phyloP scores from a whole-genome alignment of 805 yeast genomes.

The Barnettozyma sucrosica region DNA sequence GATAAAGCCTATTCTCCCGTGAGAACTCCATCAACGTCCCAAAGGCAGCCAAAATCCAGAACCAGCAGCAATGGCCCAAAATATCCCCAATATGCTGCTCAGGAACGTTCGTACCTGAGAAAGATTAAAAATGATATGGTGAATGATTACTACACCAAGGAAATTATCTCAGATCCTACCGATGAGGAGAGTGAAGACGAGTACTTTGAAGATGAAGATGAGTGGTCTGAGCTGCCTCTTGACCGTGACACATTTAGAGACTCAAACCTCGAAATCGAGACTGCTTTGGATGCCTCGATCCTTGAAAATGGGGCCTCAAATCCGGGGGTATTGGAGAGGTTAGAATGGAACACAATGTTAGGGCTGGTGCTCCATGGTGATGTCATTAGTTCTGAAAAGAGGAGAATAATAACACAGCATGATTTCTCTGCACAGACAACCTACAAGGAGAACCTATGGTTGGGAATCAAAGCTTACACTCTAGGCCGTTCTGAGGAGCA shows the following conservation, averaged over 20 bases:
- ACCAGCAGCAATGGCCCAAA: slow-evolving; percentile 17
- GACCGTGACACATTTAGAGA: slow-evolving; percentile 27
- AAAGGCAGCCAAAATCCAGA: slow-evolving; percentile 17
- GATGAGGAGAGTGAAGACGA: slow-evolving; percentile 26
- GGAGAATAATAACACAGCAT: slow-evolving; percentile 53
- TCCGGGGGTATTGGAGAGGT: slow-evolving; percentile 56
- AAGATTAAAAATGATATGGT: slow-evolving; percentile 53
- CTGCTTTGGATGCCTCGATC: slow-evolving; percentile 20
- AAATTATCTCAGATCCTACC: slow-evolving; percentile 42
- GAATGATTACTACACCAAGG: slow-evolving; percentile 71
- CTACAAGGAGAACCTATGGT: slow-evolving; percentile 74
- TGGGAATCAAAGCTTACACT: slow-evolving; percentile 77
- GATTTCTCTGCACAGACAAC: slow-evolving; percentile 48
- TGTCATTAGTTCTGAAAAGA: slow-evolving; percentile 85
- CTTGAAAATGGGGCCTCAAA: slow-evolving; percentile 24
- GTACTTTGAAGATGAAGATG: slow-evolving; percentile 25
- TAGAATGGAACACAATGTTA: slow-evolving; percentile 96
- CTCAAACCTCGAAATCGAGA: slow-evolving; percentile 44
- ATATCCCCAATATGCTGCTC: slow-evolving; percentile 35
- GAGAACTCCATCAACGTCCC: slow-evolving; percentile 22
- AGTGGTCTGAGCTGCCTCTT: slow-evolving; percentile 8
- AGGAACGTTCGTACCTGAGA: slow-evolving; percentile 61
- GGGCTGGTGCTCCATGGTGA: slow-evolving; percentile 90
- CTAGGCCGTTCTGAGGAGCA: slow-evolving; percentile 77
- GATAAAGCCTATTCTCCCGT: slow-evolving; percentile 22